phyloP scores from a whole-genome alignment of 2,329 filamentous ascomycete species.

The Ascochyta koolunga region DNA sequence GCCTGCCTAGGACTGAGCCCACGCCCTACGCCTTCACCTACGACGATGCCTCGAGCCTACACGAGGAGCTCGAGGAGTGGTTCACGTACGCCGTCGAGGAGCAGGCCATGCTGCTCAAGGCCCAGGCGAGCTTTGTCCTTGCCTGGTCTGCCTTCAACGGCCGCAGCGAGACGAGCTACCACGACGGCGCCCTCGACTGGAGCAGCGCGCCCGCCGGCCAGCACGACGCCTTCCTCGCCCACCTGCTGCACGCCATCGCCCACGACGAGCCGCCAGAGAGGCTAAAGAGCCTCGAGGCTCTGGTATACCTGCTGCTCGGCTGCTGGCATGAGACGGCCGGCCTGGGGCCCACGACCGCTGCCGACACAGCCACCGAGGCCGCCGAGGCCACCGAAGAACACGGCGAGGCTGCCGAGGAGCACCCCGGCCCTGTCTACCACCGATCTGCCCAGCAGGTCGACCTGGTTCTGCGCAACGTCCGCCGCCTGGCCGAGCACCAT shows the following conservation, averaged over 20 bases:
- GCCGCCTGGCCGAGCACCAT: conserved; percentile 48
- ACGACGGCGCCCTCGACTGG: conserved; percentile 65
- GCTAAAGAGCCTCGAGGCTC: conserved; percentile 50
- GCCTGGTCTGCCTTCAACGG: conserved; percentile 63
- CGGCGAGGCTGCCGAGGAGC: conserved; percentile 12
- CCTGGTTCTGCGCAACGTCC: conserved; percentile 53
- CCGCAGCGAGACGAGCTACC: conserved; percentile 48
- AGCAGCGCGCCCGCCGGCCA: conserved; percentile 65
- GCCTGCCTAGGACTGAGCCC: conserved; percentile 48
- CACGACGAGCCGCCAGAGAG: conserved; percentile 36
- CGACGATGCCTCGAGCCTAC: conserved; percentile 62
- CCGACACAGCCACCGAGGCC: too few relatives aligned
- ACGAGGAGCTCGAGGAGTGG: conserved; percentile 96
- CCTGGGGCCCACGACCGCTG: too few relatives aligned
- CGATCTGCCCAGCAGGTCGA: conserved; percentile 51
- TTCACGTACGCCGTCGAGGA: conserved; percentile 91
- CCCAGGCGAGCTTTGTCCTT: conserved; percentile 77
- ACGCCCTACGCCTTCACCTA: conserved; percentile 77
- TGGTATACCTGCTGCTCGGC: conserved; percentile 56
- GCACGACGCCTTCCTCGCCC: conserved; percentile 63
- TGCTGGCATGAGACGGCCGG: conserved; percentile 59
- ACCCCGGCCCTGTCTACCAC: conserved; percentile 25
- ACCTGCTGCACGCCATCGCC: conserved; percentile 42
- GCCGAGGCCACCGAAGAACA: conserved; percentile 21
- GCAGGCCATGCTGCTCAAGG: conserved; percentile 75